Percentiles rank a stretch among this genome's conserved stretches.
Conservation (phyloP, 495 filamentous ascomycete species). For the Penicillium odoratum region DNA sequence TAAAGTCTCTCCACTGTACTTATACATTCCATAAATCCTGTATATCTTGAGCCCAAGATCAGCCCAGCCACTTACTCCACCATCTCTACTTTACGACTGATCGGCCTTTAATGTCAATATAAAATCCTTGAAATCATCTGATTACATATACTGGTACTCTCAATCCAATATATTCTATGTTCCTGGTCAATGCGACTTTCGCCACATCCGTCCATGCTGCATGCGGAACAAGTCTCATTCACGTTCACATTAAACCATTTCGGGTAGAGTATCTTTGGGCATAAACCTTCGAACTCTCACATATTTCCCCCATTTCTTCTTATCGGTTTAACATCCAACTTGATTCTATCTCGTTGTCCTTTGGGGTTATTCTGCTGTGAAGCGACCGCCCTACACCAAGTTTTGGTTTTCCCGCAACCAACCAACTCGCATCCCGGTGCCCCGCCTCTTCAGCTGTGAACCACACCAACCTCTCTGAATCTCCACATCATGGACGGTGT, state of each 20-base stretch:
- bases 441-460: slow-evolving; percentile 27
- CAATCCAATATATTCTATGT: not conserved
- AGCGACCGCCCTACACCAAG: slow-evolving; percentile 9
- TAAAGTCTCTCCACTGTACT: not conserved
- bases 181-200: slow-evolving; percentile 4
- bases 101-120: not conserved
- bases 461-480: slow-evolving; percentile 9
- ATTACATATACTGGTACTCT: not conserved
- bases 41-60: not conserved
- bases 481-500: slow-evolving; percentile 67
- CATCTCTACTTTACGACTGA: not conserved
- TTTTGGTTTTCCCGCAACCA: slow-evolving; percentile 16
- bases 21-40: not conserved
- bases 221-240: not conserved
- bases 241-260: not conserved
- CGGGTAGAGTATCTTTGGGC: not conserved
- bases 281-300: not conserved
- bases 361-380: slow-evolving; percentile 1
- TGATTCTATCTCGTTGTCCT: not conserved
- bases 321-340: not conserved
- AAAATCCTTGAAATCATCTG: not conserved
- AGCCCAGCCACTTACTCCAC: not conserved
- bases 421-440: slow-evolving; percentile 24
- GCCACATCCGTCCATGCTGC: slow-evolving; percentile 4
- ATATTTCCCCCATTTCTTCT: too few species aligned